Evolutionary conservation across 2,329 filamentous ascomycete species (phyloP).

Genomic region (Alternaria brassicae): DNA sequence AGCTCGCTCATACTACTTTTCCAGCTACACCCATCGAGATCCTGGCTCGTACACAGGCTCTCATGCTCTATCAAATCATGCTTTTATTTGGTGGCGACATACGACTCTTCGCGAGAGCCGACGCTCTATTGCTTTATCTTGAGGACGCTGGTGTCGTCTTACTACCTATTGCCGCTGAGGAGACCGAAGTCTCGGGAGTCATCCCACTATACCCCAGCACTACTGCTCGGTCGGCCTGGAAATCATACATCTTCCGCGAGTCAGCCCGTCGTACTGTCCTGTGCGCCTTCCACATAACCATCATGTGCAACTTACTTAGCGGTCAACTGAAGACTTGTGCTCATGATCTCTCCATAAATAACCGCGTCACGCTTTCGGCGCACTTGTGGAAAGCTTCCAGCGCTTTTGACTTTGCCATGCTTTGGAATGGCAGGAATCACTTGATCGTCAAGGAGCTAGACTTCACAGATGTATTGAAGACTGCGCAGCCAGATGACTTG

Average conservation of each 20-base stretch:
- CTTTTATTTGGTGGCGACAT: slow-evolving; percentile 36
- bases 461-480: slow-evolving; percentile 31
- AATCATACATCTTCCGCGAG: slow-evolving; percentile 61
- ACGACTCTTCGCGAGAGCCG: slow-evolving; percentile 25
- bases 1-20: slow-evolving; percentile 47
- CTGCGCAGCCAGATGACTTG: slow-evolving; percentile 36
- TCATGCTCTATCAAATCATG: slow-evolving; percentile 42
- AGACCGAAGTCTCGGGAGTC: slow-evolving; percentile 24
- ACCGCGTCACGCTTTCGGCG: slow-evolving; percentile 34
- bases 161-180: slow-evolving; percentile 11
- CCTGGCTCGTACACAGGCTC: slow-evolving; percentile 38
- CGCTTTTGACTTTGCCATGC: slow-evolving; percentile 41
- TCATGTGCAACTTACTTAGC: slow-evolving; percentile 30
- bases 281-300: slow-evolving; percentile 56
- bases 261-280: slow-evolving; percentile 62
- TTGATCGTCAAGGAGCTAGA: slow-evolving; percentile 40
- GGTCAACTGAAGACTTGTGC: slow-evolving; percentile 26
- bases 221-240: slow-evolving; percentile 54
- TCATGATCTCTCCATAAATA: slow-evolving; percentile 12
- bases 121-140: slow-evolving; percentile 27
- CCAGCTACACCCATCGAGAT: slow-evolving; percentile 27
- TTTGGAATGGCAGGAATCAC: slow-evolving; percentile 43
- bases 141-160: slow-evolving; percentile 19
- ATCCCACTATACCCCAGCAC: slow-evolving; percentile 53
- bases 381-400: slow-evolving; percentile 41